A percentile compares a stretch with the other conserved stretches of the same genome.
Conservation (phyloP, 176 grass and related monocot species). For the Phyllostachys edulis region DNA sequence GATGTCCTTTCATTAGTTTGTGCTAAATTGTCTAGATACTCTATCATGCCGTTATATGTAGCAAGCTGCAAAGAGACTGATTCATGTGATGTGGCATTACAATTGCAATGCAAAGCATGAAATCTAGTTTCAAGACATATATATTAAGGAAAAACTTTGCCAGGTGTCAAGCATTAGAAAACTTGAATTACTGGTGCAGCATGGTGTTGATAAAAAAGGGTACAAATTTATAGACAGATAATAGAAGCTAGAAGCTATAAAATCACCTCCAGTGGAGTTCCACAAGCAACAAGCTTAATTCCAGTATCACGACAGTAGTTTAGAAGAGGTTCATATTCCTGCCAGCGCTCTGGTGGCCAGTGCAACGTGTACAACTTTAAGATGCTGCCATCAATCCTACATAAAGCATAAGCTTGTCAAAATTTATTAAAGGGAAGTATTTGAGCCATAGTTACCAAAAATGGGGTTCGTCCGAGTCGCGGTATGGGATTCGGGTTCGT, state of each 20-base stretch:
- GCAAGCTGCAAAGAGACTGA: not conserved
- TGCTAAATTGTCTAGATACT: not conserved
- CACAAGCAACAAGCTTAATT: slow-evolving; percentile 84
- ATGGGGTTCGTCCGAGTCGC: no score
- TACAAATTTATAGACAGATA: not conserved
- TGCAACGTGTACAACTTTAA: slow-evolving; percentile 73
- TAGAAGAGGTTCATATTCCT: slow-evolving; percentile 95
- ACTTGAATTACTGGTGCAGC: slow-evolving; percentile 1
- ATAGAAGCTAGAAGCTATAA: slow-evolving; percentile 20
- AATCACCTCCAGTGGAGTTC: slow-evolving; percentile 88
- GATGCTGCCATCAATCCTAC: slow-evolving; percentile 77
- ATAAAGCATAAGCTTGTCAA: slow-evolving; percentile 35
- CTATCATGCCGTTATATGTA: not conserved
- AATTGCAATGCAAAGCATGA: not conserved
- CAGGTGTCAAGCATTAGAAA: not conserved
- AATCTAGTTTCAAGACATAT: slow-evolving; percentile 4
- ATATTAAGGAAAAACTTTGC: not conserved
- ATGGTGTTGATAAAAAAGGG: slow-evolving; percentile 1
- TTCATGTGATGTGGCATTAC: slow-evolving; percentile 16
- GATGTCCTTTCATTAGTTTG: not conserved
- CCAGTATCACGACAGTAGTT: slow-evolving; percentile 74
- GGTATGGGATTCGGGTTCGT: no score
- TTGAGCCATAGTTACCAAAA: no score
- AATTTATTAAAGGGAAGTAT: not conserved
- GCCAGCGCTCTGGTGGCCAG: slow-evolving; percentile 78